Evolutionary conservation across 768 basidiomycete species (phyloP), one percentile per base, ranked within the genome.

Genomic region (Boletus fagicola): DNA sequence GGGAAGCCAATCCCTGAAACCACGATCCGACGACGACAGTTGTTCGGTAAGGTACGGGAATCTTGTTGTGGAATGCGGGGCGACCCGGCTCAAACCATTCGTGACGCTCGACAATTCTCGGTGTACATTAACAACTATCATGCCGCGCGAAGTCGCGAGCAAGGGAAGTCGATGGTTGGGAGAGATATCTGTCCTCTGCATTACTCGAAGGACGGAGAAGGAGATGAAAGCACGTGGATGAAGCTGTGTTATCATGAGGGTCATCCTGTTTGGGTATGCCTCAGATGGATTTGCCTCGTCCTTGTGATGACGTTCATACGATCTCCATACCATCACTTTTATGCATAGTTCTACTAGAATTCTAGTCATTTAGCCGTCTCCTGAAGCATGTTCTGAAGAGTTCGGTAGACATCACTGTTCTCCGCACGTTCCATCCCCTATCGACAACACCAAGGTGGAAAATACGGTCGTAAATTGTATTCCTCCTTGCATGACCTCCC

Each of bases 71-170:
- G 55, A 49, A 8, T 58, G 57, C 10, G 57, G 54, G 12, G 30
- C 57, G 31, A 57, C 43, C 16, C 54, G 57, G 11, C 28, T 57
- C 26, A 31, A 18, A 38, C 47, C 9, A 44, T 57, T 42, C 46
- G 15, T 1, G 15, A n/a, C 5, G 57, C 57, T 38, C 39, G 18
- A n/a, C 54, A 26, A 24, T 47, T 58, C 33, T 57, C 57, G 2
- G 57, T 16, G n/a, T 58, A 55, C 26, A 44, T 58, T 4, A 49
- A 57, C 40, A 58, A 58, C 40, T 47, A 58, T 18, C 35, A 57
- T 26, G 54, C 18, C 8, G 24, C 26, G 13, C 26, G 13, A 24
- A 30, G n/a, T 38, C 53, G 38, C 4, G 39, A 28, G 1, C 33
- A 58, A 49, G 57, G 57, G 28, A 58, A 20, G 35, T 24, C 58